Evolutionary conservation across 495 filamentous ascomycete species (phyloP).

Genomic region (Trichodelitschia bisporula): DNA sequence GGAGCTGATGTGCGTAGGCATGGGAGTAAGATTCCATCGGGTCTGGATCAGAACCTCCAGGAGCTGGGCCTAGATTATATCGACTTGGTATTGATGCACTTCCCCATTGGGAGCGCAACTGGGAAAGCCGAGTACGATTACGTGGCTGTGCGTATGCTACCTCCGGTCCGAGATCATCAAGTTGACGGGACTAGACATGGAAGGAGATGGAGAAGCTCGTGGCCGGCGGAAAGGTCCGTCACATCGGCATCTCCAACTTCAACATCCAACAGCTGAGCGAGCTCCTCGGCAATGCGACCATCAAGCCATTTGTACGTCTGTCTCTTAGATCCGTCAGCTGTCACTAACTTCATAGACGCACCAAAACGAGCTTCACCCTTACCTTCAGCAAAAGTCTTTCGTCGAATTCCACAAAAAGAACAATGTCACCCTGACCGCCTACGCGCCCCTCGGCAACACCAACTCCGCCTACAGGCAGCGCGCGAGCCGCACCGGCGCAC

Average conservation of each 20-base stretch:
- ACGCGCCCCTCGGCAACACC: constrained; percentile 31
- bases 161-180: too few species aligned
- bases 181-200: constrained; percentile 19
- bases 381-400: constrained; percentile 27
- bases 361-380: constrained; percentile 39
- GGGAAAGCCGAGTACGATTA: too few species aligned
- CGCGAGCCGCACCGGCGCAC: too few species aligned
- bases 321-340: too few species aligned
- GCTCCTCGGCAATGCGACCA: constrained; percentile 9
- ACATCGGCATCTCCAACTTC: constrained; percentile 17
- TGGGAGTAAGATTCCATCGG: too few species aligned
- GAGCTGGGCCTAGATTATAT: constrained; percentile 22
- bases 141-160: too few species aligned
- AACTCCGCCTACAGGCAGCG: constrained; percentile 15
- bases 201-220: constrained; percentile 20
- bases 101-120: constrained; percentile 18
- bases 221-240: constrained; percentile 6
- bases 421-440: constrained; percentile 33
- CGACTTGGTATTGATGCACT: constrained; percentile 29
- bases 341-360: too few species aligned
- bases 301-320: constrained; percentile 26
- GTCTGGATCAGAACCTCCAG: constrained; percentile 17
- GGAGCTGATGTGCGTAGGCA: neutral
- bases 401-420: constrained; percentile 22
- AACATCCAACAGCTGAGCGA: constrained; percentile 9